Conservation (phyloP, 768 basidiomycete species). For the Pluteus cervinus region DNA sequence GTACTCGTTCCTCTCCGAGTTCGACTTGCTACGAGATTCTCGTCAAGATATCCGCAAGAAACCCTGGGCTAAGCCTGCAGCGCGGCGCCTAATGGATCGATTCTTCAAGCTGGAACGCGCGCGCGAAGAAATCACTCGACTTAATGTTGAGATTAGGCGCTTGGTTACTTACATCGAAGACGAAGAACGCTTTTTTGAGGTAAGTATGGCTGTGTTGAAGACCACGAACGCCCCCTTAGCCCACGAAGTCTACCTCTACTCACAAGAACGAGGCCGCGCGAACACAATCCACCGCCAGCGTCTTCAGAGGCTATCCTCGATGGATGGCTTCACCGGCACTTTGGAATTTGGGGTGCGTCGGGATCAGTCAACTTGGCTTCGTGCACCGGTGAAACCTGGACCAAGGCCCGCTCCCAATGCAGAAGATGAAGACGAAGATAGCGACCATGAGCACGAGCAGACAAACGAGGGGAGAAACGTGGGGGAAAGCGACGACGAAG, state of each 20-base stretch:
- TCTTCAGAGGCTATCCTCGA: neutral
- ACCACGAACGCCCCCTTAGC: neutral
- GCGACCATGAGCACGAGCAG: no score
- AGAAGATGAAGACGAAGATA: no score
- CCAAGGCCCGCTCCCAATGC: no score
- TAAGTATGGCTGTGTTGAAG: neutral
- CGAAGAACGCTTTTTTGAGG: conserved; percentile 4
- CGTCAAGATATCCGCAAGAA: conserved; percentile 13
- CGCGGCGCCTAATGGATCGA: conserved; percentile 7
- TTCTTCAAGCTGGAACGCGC: conserved; percentile 13
- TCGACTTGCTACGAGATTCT: conserved; percentile 13
- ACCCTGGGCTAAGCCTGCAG: conserved; percentile 11
- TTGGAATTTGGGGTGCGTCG: no score
- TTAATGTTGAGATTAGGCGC: conserved; percentile 14
- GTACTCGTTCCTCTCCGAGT: conserved; percentile 12
- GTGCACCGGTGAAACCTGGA: no score
- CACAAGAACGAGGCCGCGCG: conserved; percentile 1
- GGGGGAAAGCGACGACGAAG: no score
- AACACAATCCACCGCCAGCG: conserved; percentile 5
- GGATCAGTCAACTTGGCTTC: no score
- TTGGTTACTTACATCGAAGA: conserved; percentile 11
- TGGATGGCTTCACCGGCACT: no score
- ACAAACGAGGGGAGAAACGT: no score
- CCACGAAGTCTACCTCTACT: neutral
- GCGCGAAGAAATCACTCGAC: conserved; percentile 13